Conservation (phyloP, 2,329 filamentous ascomycete species). For the Leptosphaerulina australis region DNA sequence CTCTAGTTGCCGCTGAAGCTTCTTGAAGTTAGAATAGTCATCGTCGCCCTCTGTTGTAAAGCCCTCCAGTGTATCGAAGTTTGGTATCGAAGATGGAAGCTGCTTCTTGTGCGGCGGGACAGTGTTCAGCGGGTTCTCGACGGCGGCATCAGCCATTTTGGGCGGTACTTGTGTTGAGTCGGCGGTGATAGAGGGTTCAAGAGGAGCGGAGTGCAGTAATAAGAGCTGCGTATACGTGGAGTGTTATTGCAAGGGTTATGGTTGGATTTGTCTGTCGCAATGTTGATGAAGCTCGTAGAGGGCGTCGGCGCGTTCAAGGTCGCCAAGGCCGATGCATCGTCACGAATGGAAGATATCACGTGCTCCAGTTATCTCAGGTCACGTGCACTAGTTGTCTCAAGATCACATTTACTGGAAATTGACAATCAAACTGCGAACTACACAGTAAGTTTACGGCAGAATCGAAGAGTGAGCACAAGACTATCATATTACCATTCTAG, state of each 20-base stretch:
- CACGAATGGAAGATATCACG: too few relatives aligned
- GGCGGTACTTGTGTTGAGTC: constrained; percentile 3
- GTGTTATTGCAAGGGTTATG: constrained; percentile 8
- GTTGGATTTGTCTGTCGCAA: constrained; percentile 26
- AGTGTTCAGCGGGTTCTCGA: constrained; percentile 79
- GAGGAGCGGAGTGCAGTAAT: background rate
- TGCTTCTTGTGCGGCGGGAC: constrained; percentile 81
- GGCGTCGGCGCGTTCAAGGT: constrained; percentile 27
- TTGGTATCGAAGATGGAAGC: constrained; percentile 79
- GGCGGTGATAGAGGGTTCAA: background rate
- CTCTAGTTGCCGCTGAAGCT: constrained; percentile 94
- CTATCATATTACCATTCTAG: too few relatives aligned
- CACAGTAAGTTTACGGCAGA: too few relatives aligned
- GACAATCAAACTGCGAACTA: too few relatives aligned
- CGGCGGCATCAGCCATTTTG: constrained; percentile 81
- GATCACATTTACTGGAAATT: too few relatives aligned
- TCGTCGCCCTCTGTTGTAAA: constrained; percentile 80
- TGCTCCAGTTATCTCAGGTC: background rate
- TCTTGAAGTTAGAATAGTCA: constrained; percentile 95
- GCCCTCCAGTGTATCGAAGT: constrained; percentile 88
- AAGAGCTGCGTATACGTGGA: background rate
- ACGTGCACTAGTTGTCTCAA: background rate
- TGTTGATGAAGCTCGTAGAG: constrained; percentile 38
- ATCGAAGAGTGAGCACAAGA: too few relatives aligned
- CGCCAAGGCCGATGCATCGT: constrained; percentile 29